Evolutionary conservation across 768 basidiomycete genomes (phyloP), one percentile per base, ranked within the genome.

Genomic region (Podaxis sp.): DNA sequence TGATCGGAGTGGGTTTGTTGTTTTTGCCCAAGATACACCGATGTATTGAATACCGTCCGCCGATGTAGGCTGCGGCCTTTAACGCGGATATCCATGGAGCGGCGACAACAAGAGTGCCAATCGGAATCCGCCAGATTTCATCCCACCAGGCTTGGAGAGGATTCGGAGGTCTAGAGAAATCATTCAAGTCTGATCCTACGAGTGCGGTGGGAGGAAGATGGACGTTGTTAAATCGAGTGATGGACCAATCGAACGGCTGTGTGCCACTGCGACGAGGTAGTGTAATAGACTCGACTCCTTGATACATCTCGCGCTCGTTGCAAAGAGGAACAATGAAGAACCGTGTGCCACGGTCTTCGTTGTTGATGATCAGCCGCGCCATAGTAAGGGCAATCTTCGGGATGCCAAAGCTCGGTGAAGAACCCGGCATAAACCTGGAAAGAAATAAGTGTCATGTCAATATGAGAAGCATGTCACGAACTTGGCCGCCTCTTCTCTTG

Each of bases 401-500:
- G n/a, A 84, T 75, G 4, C 79, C 79, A 66, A 83, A 84, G 6
- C 74, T 68, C 1, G 85, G 84, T 11, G 80, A 81, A 3, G 85
- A 81, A 24, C 83, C 79, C 8, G 85, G 84, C 84, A 86, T 85
- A 66, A 84, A 85, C 65, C 85, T 85, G 61, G 33, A 55, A 33
- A 37, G 52, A 55, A 55, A 47, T 66, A 33, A 50, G 51, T 56
- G 63, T 59, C 58, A 55, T 60, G 29, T 59, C 13, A 47, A 25
- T 51, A 46, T 29, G 38, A 29, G 19, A 33, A 25, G 59, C 15
- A 58, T 54, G 25, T 22, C 29, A 71, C 80, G 61, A 67, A 85
- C 85, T 87, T 87, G 50, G 82, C 79, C 36, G 85, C 85, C 70
- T 85, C 83, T 65, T 84, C 81, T 40, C 80, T 72, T 40, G 84